phyloP scores from a whole-genome alignment of 78 protist species.

The Goniomonas avonlea region DNA sequence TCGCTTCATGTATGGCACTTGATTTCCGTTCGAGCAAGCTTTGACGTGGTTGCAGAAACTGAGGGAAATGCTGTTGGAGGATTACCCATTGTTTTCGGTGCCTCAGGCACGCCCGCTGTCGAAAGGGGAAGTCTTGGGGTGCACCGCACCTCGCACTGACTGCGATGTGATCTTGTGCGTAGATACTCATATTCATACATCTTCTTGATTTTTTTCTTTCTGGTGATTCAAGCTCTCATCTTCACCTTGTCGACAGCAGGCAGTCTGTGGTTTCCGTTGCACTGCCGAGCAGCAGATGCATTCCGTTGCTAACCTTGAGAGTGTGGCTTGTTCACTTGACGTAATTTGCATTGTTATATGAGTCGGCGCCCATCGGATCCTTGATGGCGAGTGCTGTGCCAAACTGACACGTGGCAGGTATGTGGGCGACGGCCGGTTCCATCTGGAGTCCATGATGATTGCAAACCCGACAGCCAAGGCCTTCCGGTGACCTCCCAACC shows the following conservation, averaged over 20 bases:
- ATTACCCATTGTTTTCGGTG: slow-evolving; percentile 24
- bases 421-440: slow-evolving; percentile 96
- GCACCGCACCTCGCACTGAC: neutral
- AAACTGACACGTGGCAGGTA: too few relatives aligned
- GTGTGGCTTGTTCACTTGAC: too few relatives aligned
- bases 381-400: too few relatives aligned
- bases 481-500: neutral
- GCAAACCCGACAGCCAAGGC: slow-evolving; percentile 68
- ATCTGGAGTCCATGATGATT: slow-evolving; percentile 90
- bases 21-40: too few relatives aligned
- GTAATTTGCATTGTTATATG: too few relatives aligned
- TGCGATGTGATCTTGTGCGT: neutral
- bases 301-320: too few relatives aligned
- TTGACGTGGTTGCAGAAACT: slow-evolving; percentile 27
- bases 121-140: slow-evolving; percentile 1
- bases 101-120: slow-evolving; percentile 8
- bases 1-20: too few relatives aligned
- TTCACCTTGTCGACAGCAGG: neutral
- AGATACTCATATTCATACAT: neutral
- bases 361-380: too few relatives aligned
- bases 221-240: neutral
- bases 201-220: neutral
- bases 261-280: too few relatives aligned
- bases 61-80: slow-evolving; percentile 14
- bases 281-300: too few relatives aligned